Evolutionary conservation across 2,329 filamentous ascomycete species (phyloP).

Genomic region (Dothideomycetidae sp.): DNA sequence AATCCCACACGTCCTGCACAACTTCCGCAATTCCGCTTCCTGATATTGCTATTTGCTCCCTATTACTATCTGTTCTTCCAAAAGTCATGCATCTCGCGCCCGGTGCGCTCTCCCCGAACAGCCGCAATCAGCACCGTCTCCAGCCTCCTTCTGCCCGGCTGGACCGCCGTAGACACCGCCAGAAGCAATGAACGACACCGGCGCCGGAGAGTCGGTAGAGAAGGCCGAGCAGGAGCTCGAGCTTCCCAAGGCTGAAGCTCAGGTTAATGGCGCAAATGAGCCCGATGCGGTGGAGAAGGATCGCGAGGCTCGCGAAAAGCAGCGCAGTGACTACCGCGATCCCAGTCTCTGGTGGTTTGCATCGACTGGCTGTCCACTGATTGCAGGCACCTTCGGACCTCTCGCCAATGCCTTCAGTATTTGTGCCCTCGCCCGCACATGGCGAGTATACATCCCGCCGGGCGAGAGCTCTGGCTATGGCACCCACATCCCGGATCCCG

Average conservation of each 20-base stretch:
- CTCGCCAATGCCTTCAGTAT: slow-evolving; percentile 27
- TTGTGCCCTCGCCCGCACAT: slow-evolving; percentile 40
- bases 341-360: slow-evolving; percentile 47
- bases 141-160: too few relatives aligned
- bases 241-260: too few relatives aligned
- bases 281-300: slow-evolving; percentile 26
- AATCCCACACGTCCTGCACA: too few relatives aligned
- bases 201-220: slow-evolving; percentile 35
- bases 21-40: too few relatives aligned
- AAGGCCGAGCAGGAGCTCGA: slow-evolving; percentile 34
- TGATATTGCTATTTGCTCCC: too few relatives aligned
- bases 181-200: slow-evolving; percentile 45
- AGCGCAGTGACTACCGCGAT: slow-evolving; percentile 28
- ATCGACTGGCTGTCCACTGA: slow-evolving; percentile 42
- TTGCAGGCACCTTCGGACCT: slow-evolving; percentile 34
- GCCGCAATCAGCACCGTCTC: too few relatives aligned
- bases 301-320: slow-evolving; percentile 19
- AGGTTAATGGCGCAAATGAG: slow-evolving; percentile 9
- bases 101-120: too few relatives aligned
- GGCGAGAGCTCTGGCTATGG: slow-evolving; percentile 32
- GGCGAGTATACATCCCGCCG: slow-evolving; percentile 39
- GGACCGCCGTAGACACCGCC: too few relatives aligned
- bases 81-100: too few relatives aligned
- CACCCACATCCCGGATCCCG: slow-evolving; percentile 36
- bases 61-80: too few relatives aligned